Evolutionary conservation across 257 asterid genomes (phyloP), one percentile per base, ranked within the genome.

Genomic region (Petunia secreta): DNA sequence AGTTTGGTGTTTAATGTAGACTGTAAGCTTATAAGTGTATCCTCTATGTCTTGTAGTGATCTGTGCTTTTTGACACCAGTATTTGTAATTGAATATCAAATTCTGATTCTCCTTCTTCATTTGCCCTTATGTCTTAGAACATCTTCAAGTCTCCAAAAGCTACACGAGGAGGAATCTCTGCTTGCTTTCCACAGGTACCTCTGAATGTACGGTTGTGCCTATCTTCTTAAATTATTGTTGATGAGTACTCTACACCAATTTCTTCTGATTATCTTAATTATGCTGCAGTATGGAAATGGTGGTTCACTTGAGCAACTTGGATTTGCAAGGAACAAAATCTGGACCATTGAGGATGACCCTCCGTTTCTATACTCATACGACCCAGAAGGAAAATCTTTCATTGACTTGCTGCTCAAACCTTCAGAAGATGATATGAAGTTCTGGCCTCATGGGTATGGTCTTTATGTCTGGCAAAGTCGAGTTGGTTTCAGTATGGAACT

Each of bases 141-240:
- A 88, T 92, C 85, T 89, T 93, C 40, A 93, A 95, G 89, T 87
- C 97, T 82, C 97, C 97, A 53, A 92, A 91, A 89, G 97, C 91
- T 53, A 88, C 91, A 90, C 87, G 97, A 48, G 99, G 99, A 76
- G 99, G 99, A 79, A 94, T 96, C 57, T 89, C 93, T 2, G 73
- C 90, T 81, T 92, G 97, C 85, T 96, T 96, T 86, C 98, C 98
- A 8, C 97, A 92, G 97, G 99, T 96, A 50, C 46, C 34, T 50
- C 37, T 50, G 6, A 89, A 10, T 14, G 79, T 15, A 7, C 57
- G 62, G 39, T 40, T 67, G 25, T 6, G 37, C 65, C 0, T 38
- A 57, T 79, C 46, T n/a, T 16, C 67, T 36, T 77, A 7, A 50
- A 50, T 50, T 73, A 10, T 10, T 50, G 64, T 6, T 4, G 15